Evolutionary conservation across 2,329 filamentous ascomycete species (phyloP), one percentile per base, ranked within the genome.

Genomic region (Chaetomium globosum): DNA sequence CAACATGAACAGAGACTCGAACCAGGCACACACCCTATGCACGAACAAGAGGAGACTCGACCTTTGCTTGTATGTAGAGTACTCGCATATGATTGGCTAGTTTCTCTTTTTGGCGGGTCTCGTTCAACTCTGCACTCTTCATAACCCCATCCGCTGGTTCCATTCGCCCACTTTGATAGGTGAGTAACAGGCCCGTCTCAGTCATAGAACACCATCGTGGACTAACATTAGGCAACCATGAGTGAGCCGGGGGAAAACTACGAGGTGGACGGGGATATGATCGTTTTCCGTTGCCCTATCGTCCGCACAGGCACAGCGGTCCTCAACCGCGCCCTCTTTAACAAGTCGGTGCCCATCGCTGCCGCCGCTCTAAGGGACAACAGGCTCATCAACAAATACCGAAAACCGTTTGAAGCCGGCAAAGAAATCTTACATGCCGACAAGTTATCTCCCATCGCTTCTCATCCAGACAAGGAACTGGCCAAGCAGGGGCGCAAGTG

Each of bases 321-420:
- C 58, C 86, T 99, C 69, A 93, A 99, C 79, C 88, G 91, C 70
- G 84, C 89, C 19, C 88, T 96, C 69, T 98, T 98, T 80, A 82
- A 85, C 60, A 92, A 89, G 76, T 90, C 83, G 0, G 80, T 97
- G 63, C 87, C 89, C 28, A 81, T 94, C 28, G 86, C 92, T 9
- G 93, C 93, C 2, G 94, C 93, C 7, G 86, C 89, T 46, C 82
- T 98, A 53, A 85, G 86, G 69, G 90, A 95, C 74, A 85, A 85
- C 67, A 89, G 87, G 71, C 86, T 92, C 72, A 92, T 98, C 63
- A 84, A 89, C 28, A 84, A 82, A 69, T 88, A 91, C 75, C 85
- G 91, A 68, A 87, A 86, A 71, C 81, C 85, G 52, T 80, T 97
- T 33, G 79, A 85, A 31, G 83, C 82, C 69, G 88, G 85, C 65